phyloP scores from a whole-genome alignment of 2,329 filamentous ascomycete species.

The Tolypocladium nubicola region DNA sequence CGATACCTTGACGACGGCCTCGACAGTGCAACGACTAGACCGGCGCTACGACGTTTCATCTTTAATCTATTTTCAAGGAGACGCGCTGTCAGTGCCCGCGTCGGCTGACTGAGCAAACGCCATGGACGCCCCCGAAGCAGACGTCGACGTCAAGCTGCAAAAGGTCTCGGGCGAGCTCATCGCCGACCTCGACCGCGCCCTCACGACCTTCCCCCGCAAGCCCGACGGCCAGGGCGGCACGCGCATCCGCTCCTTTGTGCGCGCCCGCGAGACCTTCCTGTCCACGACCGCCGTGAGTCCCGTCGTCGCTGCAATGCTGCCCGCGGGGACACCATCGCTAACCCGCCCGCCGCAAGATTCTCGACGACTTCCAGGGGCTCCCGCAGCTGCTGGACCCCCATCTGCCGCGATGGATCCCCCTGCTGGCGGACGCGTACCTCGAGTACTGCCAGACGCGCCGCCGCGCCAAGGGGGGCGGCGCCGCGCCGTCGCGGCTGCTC shows the following conservation, averaged over 20 bases:
- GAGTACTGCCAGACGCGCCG: constrained; percentile 43
- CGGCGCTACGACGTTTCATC: neutral
- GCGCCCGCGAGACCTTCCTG: constrained; percentile 36
- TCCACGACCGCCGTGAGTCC: constrained; percentile 33
- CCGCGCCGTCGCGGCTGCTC: constrained; percentile 27
- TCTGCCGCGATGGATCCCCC: constrained; percentile 63
- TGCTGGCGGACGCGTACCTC: constrained; percentile 67
- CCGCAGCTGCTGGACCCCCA: constrained; percentile 86
- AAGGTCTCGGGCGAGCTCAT: constrained; percentile 49
- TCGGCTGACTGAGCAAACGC: neutral
- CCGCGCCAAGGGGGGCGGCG: constrained; percentile 25
- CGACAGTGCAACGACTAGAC: neutral
- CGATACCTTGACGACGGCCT: neutral
- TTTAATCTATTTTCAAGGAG: neutral
- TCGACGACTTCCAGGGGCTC: constrained; percentile 91
- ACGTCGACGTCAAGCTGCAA: constrained; percentile 52
- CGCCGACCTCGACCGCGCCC: constrained; percentile 42
- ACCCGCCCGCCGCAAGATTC: constrained; percentile 24
- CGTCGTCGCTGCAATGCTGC: neutral
- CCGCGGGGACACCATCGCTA: neutral
- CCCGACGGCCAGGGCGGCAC: constrained; percentile 31
- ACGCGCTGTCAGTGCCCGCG: neutral
- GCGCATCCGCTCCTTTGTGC: constrained; percentile 37
- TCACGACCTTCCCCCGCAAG: constrained; percentile 42
- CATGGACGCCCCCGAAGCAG: constrained; percentile 52